Conservation (phyloP, 73 alveolate species). For the Diophrys appendiculata region DNA sequence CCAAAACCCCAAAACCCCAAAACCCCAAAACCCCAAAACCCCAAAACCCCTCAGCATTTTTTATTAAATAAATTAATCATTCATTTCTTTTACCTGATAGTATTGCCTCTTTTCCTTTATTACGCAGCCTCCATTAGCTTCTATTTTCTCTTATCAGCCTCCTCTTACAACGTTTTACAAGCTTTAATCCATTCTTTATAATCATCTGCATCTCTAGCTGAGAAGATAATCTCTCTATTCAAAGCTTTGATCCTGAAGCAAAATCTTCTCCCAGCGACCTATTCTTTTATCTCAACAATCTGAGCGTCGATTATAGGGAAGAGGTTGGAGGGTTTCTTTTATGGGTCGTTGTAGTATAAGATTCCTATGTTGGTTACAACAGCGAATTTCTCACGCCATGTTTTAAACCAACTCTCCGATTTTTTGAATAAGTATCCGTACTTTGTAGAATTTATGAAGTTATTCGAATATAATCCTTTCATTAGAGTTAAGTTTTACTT, state of each 20-base stretch:
- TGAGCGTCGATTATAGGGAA: constrained; percentile 53
- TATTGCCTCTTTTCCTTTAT: constrained; percentile 4
- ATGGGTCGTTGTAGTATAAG: constrained; percentile 46
- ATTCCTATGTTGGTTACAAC: constrained; percentile 57
- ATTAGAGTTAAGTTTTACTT: constrained; percentile 7
- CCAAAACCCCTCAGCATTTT: constrained; percentile 28
- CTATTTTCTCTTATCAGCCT: constrained; percentile 23
- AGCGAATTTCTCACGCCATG: constrained; percentile 55
- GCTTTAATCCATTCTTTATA: constrained; percentile 34
- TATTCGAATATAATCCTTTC: constrained; percentile 10
- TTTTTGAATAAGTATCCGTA: constrained; percentile 45
- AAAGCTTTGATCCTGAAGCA: constrained; percentile 45
- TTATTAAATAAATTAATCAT: no score
- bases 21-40: constrained; percentile 25
- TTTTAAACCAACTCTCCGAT: constrained; percentile 45
- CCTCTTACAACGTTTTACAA: constrained; percentile 13
- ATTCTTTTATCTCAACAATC: constrained; percentile 15
- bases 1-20: constrained; percentile 8
- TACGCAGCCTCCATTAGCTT: constrained; percentile 23
- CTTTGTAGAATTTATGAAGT: constrained; percentile 34
- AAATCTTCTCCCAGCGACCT: constrained; percentile 24
- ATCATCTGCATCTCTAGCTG: constrained; percentile 40
- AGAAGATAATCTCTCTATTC: constrained; percentile 35
- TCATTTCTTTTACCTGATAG: no score
- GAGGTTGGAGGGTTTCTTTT: constrained; percentile 50